Base-by-base conservation (phyloP, 768 basidiomycete species). In the Trametes coccinea region DNA sequence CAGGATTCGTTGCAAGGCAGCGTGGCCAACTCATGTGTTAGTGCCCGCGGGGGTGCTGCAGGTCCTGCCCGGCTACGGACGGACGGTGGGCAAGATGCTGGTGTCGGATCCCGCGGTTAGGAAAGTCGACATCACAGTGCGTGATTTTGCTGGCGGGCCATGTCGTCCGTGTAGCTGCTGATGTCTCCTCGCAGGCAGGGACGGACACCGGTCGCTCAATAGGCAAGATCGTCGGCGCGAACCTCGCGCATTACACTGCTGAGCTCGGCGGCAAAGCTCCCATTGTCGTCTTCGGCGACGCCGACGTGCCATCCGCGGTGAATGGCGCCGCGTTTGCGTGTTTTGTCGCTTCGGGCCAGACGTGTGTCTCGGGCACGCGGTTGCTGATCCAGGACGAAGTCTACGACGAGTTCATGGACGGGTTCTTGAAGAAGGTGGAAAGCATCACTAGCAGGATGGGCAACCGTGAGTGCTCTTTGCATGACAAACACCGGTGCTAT, bases 191-290 rank as follows among this genome's bases (percentile, higher is more conserved):
- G 6, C 54, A 92, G 90, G 90, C 90, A 52, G 90, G 92, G 10
- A 93, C 90, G 2, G 77, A 78, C 63, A 90, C 90, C 2, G 93
- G 93, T 0, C 83, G 88, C n/a, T 77, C 78, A 7, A 72, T 95
- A 13, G 93, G 92, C 37, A 80, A 81, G 52, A 80, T 88, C 13
- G 91, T 88, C 4, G 92, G 93, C 37, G 73, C 77, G 16, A 94
- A 94, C 69, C 70, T 94, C 11, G 86, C 87, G 2, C 72, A 83
- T 4, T 93, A 82, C 70, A 93, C 92, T 1, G 93, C 93, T 0
- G 93, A 95, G 68, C 78, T 95, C 5, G 93, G 93, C 17, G 93
- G 93, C 33, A 93, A 94, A 80, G 88, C 93, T 11, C 92, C 93
- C 0, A 84, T 94, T 46, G 70, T 94, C 10, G 78, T 94, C 9